Evolutionary conservation across 148 eudicot species (phyloP).

Genomic region (Dysphania ambrosioides): DNA sequence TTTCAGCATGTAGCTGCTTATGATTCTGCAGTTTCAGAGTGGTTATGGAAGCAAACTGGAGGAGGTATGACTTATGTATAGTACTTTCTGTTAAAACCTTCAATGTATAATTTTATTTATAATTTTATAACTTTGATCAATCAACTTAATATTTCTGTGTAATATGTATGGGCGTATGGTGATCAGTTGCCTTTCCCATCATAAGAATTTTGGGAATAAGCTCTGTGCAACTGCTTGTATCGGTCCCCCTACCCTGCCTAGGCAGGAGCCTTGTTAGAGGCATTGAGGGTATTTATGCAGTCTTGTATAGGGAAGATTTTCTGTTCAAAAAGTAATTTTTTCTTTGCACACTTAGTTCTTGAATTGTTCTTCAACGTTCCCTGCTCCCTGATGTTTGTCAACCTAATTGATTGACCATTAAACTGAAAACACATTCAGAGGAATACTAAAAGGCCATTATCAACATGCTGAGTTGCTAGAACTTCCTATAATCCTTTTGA

Average conservation of each 20-base stretch:
- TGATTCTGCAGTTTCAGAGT: conserved; percentile 97
- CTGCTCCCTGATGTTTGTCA: background rate
- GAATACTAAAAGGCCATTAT: background rate
- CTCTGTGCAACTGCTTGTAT: background rate
- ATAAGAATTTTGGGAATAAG: background rate
- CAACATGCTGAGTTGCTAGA: background rate
- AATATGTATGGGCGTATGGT: background rate
- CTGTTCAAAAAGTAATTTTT: background rate
- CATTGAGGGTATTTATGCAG: background rate
- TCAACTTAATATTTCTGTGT: background rate
- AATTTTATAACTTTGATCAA: background rate
- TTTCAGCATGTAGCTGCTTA: conserved; percentile 89
- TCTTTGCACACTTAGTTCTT: background rate
- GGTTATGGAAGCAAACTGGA: conserved; percentile 86
- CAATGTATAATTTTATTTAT: too few species aligned
- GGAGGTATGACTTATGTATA: conserved; percentile 45
- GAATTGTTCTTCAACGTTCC: background rate
- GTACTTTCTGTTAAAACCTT: background rate
- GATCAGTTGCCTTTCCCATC: background rate
- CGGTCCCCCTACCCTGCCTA: background rate
- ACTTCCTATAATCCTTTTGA: background rate
- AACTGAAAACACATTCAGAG: background rate
- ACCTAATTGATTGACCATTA: background rate
- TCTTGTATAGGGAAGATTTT: background rate
- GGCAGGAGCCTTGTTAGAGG: background rate